Base-by-base conservation (phyloP, 2,329 filamentous ascomycete species). In the Celoporthe dispersa region DNA sequence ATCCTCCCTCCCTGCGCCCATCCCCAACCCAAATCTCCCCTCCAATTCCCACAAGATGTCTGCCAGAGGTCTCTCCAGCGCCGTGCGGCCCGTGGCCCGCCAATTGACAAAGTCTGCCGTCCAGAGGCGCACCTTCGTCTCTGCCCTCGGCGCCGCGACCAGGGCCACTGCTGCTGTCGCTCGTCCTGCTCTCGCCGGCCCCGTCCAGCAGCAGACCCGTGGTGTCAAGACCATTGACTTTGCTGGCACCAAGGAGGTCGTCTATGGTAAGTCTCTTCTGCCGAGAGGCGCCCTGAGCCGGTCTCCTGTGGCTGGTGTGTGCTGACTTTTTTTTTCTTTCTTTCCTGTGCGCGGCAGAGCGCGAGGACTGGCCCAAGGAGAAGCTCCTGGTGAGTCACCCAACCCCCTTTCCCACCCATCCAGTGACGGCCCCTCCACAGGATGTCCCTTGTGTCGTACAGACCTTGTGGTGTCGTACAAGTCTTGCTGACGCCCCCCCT, bases 191-290 rank as follows among this genome's bases (percentile, higher is more conserved):
- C 81, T 84, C 64, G 81, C 83, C 76, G 84, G 81, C 73, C 80
- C 82, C 75, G 79, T 79, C 69, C 78, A 78, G 72, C 86, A 90
- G 81, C 91, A 94, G 86, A 85, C 88, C 75, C 92, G 96, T 80
- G 96, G 96, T 82, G 85, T 97, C 80, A 98, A 99, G 93, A 98
- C 95, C 77, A 95, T 99, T 84, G 94, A 98, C 90, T 99, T 99
- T 83, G 96, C 96, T 76, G 96, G 94, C 79, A 88, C 88, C 81
- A 95, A 97, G 87, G 96, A 99, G 89, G 90, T 91, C 76, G 96
- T 99, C 81, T 98, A 93, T 82, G 94, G 94, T 97, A 84, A 78
- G 88, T 79, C 39, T 44, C 44, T 48, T 5, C 16, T 48, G 44
- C 44, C n/a, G 44, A 48, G 44, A 48, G 8, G 61, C 28, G 35